Evolutionary conservation across 2,329 filamentous ascomycete species (phyloP).

Genomic region (Diaporthe velutina): DNA sequence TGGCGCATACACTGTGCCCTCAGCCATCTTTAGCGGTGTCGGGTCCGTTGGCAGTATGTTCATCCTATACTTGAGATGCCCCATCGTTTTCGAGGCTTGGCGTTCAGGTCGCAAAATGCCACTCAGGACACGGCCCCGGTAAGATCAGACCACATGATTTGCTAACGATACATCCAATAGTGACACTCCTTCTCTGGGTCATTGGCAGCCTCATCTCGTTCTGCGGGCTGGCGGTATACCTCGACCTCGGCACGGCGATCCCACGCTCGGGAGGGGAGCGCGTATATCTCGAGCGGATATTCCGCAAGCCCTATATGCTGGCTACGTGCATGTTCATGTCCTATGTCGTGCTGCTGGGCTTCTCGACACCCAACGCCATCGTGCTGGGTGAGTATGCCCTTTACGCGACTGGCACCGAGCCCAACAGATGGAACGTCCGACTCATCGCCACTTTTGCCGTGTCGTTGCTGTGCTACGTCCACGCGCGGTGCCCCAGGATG

Average conservation of each 20-base stretch:
- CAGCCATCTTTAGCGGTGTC: conserved; percentile 66
- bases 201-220: conserved; percentile 60
- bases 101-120: too few relatives aligned
- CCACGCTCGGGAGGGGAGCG: conserved; percentile 64
- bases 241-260: conserved; percentile 59
- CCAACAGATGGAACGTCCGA: conserved; percentile 62
- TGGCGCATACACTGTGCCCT: conserved; percentile 67
- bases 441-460: conserved; percentile 61
- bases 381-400: conserved; percentile 65
- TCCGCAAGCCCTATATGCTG: conserved; percentile 62
- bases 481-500: conserved; percentile 59
- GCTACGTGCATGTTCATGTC: conserved; percentile 66
- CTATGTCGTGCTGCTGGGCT: conserved; percentile 63
- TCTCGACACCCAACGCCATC: conserved; percentile 65
- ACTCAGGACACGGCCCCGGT: background rate
- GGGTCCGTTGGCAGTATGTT: conserved; percentile 61
- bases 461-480: conserved; percentile 60
- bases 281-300: conserved; percentile 67
- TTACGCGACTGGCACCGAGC: conserved; percentile 55
- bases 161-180: conserved; percentile 36
- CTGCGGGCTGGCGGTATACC: conserved; percentile 59
- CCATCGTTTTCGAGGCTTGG: background rate
- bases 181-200: conserved; percentile 67
- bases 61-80: background rate
- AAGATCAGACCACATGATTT: background rate